These are phyloP conservation scores for Trypanosoma melophagium DNA, from an alignment of 208 protist genomes.

Conservation along the genomic window DNA sequence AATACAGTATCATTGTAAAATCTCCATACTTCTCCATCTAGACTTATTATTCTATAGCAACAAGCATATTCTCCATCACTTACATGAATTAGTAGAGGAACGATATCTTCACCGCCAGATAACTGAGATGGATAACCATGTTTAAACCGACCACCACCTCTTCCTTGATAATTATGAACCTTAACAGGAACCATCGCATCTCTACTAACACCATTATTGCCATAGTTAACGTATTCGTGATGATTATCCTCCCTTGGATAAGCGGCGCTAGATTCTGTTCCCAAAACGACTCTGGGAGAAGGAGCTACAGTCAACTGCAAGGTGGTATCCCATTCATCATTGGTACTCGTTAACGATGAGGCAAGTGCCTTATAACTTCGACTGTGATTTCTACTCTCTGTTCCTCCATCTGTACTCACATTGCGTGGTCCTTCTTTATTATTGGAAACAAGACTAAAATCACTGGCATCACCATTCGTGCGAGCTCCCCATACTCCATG, in stretches of 20 bases:
- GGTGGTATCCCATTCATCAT: too few species aligned
- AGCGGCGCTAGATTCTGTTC: too few species aligned
- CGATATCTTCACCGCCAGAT: constrained; percentile 5
- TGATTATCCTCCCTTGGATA: too few species aligned
- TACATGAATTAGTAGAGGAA: neutral
- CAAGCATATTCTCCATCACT: neutral
- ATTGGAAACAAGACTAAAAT: neutral
- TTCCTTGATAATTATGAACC: constrained; percentile 14
- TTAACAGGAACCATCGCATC: neutral
- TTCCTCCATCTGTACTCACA: too few species aligned
- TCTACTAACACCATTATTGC: neutral
- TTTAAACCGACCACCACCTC: constrained; percentile 16
- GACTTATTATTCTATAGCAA: constrained; percentile 9
- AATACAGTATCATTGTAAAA: constrained; percentile 32
- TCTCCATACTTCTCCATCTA: constrained; percentile 5
- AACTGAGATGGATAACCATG: constrained; percentile 11
- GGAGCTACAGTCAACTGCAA: too few species aligned
- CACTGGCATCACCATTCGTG: neutral
- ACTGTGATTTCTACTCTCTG: too few species aligned
- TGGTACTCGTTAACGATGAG: too few species aligned
- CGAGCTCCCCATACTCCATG: neutral
- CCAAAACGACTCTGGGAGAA: too few species aligned
- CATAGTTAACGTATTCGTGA: neutral
- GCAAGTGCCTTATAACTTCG: too few species aligned
- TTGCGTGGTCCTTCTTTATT: too few species aligned